phyloP scores from a whole-genome alignment of 1,284 basidiomycete genomes.

The Microbotryum violaceum region DNA sequence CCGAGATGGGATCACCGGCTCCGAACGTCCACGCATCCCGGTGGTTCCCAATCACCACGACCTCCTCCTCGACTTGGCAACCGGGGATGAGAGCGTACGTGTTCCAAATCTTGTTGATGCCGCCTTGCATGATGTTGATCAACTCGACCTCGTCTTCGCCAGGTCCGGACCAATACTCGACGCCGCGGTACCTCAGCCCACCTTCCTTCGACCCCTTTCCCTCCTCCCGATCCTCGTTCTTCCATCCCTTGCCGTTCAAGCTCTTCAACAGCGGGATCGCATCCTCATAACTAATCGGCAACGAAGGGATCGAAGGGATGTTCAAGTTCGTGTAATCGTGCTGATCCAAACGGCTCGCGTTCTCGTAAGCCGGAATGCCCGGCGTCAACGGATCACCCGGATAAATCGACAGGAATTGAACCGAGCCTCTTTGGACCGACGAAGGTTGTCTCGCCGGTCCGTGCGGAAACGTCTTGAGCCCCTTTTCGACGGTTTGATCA shows the following conservation, averaged over 20 bases:
- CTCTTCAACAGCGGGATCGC: constrained; percentile 25
- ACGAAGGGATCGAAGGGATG: constrained; percentile 46
- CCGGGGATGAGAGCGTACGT: constrained; percentile 85
- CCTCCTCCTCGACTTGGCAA: constrained; percentile 63
- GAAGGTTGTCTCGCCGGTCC: constrained; percentile 80
- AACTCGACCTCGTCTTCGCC: constrained; percentile 44
- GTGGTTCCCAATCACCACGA: constrained; percentile 77
- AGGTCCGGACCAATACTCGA: constrained; percentile 50
- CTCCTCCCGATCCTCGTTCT: neutral
- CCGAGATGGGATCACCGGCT: constrained; percentile 72
- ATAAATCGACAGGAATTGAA: constrained; percentile 71
- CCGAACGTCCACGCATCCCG: constrained; percentile 63
- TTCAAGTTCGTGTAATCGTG: constrained; percentile 44
- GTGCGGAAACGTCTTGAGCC: constrained; percentile 54
- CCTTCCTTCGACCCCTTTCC: constrained; percentile 38
- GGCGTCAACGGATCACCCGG: constrained; percentile 81
- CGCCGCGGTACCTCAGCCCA: constrained; percentile 42
- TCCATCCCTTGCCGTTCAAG: constrained; percentile 36
- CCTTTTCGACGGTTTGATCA: constrained; percentile 41
- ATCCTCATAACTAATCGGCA: constrained; percentile 47
- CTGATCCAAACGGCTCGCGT: constrained; percentile 54
- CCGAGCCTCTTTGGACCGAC: constrained; percentile 74
- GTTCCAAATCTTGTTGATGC: constrained; percentile 58
- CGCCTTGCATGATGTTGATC: constrained; percentile 57
- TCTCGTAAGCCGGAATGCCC: constrained; percentile 74